These are phyloP conservation scores for Isochrysis galbana DNA, from an alignment of 78 protist species.

Conservation along the genomic window DNA sequence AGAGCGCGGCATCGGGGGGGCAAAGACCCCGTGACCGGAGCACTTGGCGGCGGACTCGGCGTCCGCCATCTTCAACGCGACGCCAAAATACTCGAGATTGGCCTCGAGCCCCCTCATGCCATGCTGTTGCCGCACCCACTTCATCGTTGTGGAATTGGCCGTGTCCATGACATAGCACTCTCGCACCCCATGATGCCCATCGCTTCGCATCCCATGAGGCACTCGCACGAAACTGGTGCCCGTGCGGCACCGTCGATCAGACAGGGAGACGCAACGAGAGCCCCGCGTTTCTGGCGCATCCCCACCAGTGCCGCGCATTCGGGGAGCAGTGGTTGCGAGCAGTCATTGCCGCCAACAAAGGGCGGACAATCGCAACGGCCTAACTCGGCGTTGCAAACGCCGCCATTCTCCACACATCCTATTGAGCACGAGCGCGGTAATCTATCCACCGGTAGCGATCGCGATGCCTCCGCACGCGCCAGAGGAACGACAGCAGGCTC, in stretches of 20 bases:
- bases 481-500: no score
- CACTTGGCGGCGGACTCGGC: neutral
- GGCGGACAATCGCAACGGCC: conserved; percentile 13
- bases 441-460: no score
- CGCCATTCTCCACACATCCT: neutral
- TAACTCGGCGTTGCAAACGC: neutral
- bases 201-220: neutral
- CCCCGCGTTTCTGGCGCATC: neutral
- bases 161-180: conserved; percentile 9
- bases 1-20: neutral
- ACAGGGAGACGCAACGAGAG: neutral
- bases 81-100: neutral
- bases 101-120: neutral
- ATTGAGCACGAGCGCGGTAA: neutral
- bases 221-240: neutral
- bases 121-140: neutral
- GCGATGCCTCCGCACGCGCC: no score
- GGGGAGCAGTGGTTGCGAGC: neutral
- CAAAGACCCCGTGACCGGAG: neutral
- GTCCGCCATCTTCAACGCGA: neutral
- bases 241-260: neutral
- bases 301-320: neutral
- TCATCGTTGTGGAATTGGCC: neutral
- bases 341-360: neutral
- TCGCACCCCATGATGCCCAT: neutral